Evolutionary conservation across 2,329 filamentous ascomycete species (phyloP).

Genomic region (Phaeosphaeriaceae sp.): DNA sequence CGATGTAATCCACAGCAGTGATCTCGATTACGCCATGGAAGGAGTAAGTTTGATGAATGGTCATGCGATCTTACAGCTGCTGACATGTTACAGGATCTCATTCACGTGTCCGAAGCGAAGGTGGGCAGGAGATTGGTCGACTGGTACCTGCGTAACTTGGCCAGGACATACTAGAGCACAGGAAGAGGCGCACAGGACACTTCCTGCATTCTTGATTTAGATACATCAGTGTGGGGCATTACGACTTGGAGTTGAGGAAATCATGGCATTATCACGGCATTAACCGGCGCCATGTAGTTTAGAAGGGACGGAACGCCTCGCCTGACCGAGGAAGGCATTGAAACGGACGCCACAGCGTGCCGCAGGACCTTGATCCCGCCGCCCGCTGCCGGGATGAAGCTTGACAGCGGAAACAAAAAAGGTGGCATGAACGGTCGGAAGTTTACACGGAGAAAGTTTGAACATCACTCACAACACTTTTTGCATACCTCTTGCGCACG

Average conservation of each 20-base stretch:
- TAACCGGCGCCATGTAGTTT: slow-evolving; percentile 19
- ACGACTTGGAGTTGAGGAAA: slow-evolving; percentile 43
- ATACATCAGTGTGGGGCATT: slow-evolving; percentile 39
- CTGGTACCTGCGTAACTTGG: slow-evolving; percentile 98
- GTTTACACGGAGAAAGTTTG: slow-evolving; percentile 21
- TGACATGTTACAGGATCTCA: slow-evolving; percentile 73
- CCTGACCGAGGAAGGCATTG: slow-evolving; percentile 1
- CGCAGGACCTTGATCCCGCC: slow-evolving; percentile 6
- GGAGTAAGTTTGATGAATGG: slow-evolving; percentile 67
- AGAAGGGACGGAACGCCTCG: slow-evolving; percentile 3
- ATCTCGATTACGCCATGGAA: slow-evolving; percentile 96
- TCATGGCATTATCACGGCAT: slow-evolving; percentile 41
- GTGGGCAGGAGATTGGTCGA: slow-evolving; percentile 96
- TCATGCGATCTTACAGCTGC: slow-evolving; percentile 1
- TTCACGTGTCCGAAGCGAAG: slow-evolving; percentile 99
- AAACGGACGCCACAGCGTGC: background rate
- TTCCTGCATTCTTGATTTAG: slow-evolving; percentile 5
- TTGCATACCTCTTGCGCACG: slow-evolving; percentile 10
- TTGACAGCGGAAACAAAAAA: slow-evolving; percentile 17
- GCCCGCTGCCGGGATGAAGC: slow-evolving; percentile 16
- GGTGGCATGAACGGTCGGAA: slow-evolving; percentile 14
- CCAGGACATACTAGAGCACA: slow-evolving; percentile 79
- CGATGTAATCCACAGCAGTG: slow-evolving; percentile 89
- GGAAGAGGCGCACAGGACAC: slow-evolving; percentile 9
- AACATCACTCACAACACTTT: slow-evolving; percentile 2